phyloP scores from a whole-genome alignment of 2,329 filamentous ascomycete genomes.

The Bipolaris bicolor region DNA sequence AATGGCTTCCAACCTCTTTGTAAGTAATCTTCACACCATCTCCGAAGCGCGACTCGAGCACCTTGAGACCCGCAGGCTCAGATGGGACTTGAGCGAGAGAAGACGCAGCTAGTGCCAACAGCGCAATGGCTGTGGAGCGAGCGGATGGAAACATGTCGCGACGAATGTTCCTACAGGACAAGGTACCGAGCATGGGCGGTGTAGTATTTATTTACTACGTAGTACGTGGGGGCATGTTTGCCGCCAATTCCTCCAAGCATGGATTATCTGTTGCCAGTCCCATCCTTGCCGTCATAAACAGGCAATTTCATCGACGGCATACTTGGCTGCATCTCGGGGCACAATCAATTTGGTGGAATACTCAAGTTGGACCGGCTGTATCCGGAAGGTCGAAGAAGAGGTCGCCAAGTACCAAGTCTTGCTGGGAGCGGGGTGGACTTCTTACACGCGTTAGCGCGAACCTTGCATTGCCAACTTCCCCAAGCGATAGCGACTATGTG shows the following conservation, averaged over 20 bases:
- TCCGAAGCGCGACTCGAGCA: slow-evolving; percentile 27
- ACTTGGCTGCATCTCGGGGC: slow-evolving; percentile 7
- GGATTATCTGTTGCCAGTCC: background rate
- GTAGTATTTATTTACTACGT: slow-evolving; percentile 4
- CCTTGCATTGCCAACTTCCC: slow-evolving; percentile 3
- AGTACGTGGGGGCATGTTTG: background rate
- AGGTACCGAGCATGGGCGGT: background rate
- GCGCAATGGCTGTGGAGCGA: slow-evolving; percentile 6
- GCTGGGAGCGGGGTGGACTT: slow-evolving; percentile 7
- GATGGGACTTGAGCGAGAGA: slow-evolving; percentile 23
- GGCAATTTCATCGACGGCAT: background rate
- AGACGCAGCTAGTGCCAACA: slow-evolving; percentile 14
- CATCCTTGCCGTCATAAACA: slow-evolving; percentile 1
- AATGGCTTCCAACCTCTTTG: slow-evolving; percentile 27
- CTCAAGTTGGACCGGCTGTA: slow-evolving; percentile 6
- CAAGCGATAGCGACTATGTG: background rate
- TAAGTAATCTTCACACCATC: slow-evolving; percentile 33
- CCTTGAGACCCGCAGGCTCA: slow-evolving; percentile 19
- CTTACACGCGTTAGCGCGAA: slow-evolving; percentile 4
- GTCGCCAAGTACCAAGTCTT: slow-evolving; percentile 10
- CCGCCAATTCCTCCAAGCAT: slow-evolving; percentile 8
- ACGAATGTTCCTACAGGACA: background rate
- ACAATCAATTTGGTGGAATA: background rate
- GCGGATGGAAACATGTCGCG: slow-evolving; percentile 9
- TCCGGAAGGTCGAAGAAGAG: slow-evolving; percentile 6